These are phyloP conservation scores for Stromatinia cepivora DNA, from an alignment of 2,329 filamentous ascomycete genomes.

Conservation along the genomic window DNA sequence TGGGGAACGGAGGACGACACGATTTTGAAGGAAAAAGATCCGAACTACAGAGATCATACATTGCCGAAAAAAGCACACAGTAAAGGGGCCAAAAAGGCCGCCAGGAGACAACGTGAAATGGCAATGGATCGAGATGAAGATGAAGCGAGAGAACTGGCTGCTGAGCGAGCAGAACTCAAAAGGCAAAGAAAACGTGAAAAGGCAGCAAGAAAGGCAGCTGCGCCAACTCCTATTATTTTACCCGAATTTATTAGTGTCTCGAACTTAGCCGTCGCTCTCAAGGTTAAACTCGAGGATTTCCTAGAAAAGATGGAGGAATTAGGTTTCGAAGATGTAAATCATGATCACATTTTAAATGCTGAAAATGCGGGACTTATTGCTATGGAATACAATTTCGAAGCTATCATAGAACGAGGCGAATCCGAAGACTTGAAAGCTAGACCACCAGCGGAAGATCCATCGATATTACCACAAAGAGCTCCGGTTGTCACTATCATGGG, in stretches of 20 bases:
- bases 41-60: conserved; percentile 6
- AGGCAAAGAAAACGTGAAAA: conserved; percentile 45
- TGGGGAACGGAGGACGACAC: conserved; percentile 15
- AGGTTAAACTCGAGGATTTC: conserved; percentile 70
- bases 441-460: conserved; percentile 66
- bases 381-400: conserved; percentile 89
- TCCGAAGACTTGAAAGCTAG: conserved; percentile 69
- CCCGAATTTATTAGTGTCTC: conserved; percentile 91
- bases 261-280: conserved; percentile 74
- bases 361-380: conserved; percentile 90
- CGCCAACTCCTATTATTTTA: conserved; percentile 66
- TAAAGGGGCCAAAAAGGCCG: conserved; percentile 37
- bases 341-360: conserved; percentile 83
- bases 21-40: neutral
- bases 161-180: conserved; percentile 46
- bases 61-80: conserved; percentile 30
- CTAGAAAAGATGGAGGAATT: conserved; percentile 75
- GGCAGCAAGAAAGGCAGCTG: conserved; percentile 46
- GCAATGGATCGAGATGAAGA: conserved; percentile 37
- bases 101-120: conserved; percentile 34
- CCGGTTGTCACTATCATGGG: conserved; percentile 99
- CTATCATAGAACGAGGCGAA: conserved; percentile 68
- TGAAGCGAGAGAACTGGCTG: conserved; percentile 36
- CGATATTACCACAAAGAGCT: conserved; percentile 70
- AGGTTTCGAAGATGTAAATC: conserved; percentile 82